Base-by-base conservation (phyloP, 169 alveolate genomes). In the Cryptosporidium sp. region DNA sequence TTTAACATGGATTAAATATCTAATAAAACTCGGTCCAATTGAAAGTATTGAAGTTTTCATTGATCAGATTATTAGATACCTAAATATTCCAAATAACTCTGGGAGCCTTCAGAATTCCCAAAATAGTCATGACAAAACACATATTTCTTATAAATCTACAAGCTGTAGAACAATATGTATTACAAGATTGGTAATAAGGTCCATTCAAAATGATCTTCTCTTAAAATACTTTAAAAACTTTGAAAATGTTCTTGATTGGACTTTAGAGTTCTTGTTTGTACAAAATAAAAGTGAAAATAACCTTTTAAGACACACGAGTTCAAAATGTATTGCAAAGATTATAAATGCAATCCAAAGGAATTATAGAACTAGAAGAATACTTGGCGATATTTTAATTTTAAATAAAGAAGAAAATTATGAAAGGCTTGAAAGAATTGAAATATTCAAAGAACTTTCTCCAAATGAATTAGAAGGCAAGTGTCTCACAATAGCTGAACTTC, bases 401-500 rank as follows among this genome's bases (percentile, higher is more conserved):
- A 43, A 33, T 12, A 33, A 45, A 6, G 21, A 48, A n/a, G 31
- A 50, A 7, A 21, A 4, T 14, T 21, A 70, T 18, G 29, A 26
- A 41, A 33, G 18, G 3, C 10, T 23, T 39, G 48, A 45, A 9
- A 31, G 70, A 62, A 29, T 16, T 23, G 26, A 41, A 26, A 45
- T 39, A 62, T 50, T 21, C 14, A 62, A 45, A 6, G 33, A 39
- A 8, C 29, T 43, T 26, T 26, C 71, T 61, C 80, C 89, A 3
- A 43, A 62, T 80, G 59, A 62, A 29, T 39, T 80, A 8, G 80
- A 80, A 43, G 93, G 93, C 21, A 71, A 70, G 35, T 85, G 92
- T 69, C 84, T 91, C 71, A 84, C 93, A 0, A 48, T 91, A n/a
- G 93, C 92, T 2, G 93, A 91, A 62, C 85, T 91, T 45, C 85